These are phyloP conservation scores for Chytridium lagenaria DNA, from an alignment of 371 early-diverging fungal genomes.

Conservation along the genomic window DNA sequence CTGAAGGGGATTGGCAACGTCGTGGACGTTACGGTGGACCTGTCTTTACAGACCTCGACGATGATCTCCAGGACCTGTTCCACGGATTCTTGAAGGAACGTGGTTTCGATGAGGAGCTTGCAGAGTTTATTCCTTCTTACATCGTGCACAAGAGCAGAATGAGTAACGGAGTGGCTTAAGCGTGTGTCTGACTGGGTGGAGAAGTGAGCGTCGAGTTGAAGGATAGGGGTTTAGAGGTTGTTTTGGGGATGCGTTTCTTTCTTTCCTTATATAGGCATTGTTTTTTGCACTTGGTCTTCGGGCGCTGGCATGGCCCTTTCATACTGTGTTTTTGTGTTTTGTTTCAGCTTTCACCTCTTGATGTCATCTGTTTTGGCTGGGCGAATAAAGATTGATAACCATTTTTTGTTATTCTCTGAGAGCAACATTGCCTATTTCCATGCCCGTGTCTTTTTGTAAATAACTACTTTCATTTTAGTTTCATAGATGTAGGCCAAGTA, in stretches of 20 bases:
- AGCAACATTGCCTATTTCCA: no score
- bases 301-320: no score
- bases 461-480: no score
- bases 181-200: conserved; percentile 80
- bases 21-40: conserved; percentile 91
- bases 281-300: not conserved
- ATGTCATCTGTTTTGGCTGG: no score
- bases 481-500: no score
- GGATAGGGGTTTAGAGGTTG: not conserved
- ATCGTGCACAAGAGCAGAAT: conserved; percentile 93
- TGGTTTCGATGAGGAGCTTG: conserved; percentile 80
- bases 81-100: conserved; percentile 87
- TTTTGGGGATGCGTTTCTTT: no score
- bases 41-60: conserved; percentile 89
- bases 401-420: no score
- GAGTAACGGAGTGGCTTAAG: conserved; percentile 90
- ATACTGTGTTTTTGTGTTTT: no score
- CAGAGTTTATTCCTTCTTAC: conserved; percentile 85
- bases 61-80: conserved; percentile 79
- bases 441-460: no score
- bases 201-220: conserved; percentile 30
- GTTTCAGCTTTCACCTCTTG: no score
- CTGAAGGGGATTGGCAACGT: conserved; percentile 92
- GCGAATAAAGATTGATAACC: no score
- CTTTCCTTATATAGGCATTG: not conserved